A percentile compares a stretch with the other conserved stretches of the same genome.
These are phyloP conservation scores for Tricholoma bakamatsutake DNA, from an alignment of 768 basidiomycete species.

Conservation along the genomic window DNA sequence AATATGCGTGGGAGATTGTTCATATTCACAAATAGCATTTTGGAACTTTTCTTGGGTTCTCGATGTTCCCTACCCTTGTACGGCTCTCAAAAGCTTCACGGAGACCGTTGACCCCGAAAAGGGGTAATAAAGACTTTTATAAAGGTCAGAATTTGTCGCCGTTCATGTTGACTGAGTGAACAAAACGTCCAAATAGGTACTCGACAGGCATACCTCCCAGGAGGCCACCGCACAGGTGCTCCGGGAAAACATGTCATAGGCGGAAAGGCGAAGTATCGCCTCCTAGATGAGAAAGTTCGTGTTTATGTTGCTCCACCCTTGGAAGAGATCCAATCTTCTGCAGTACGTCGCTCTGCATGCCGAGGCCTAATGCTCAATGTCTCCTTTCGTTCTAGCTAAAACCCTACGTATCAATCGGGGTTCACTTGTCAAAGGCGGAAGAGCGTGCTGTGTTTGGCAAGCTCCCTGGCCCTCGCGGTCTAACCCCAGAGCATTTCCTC, in stretches of 20 bases:
- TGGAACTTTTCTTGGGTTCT: background rate
- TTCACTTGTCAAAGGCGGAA: constrained; percentile 32
- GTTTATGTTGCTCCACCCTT: constrained; percentile 79
- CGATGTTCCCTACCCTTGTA: constrained; percentile 66
- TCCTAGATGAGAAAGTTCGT: constrained; percentile 79
- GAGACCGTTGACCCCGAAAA: constrained; percentile 75
- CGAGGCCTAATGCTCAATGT: background rate
- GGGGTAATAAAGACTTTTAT: constrained; percentile 94
- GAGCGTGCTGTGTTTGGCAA: constrained; percentile 32
- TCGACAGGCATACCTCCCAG: constrained; percentile 76
- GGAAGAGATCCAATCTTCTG: constrained; percentile 50
- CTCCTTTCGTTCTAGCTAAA: constrained; percentile 48
- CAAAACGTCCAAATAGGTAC: constrained; percentile 47
- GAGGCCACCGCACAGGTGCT: constrained; percentile 82
- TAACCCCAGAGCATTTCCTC: constrained; percentile 40
- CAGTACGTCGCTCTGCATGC: constrained; percentile 33
- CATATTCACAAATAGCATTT: too few relatives aligned
- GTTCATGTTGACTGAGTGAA: background rate
- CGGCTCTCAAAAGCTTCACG: constrained; percentile 81
- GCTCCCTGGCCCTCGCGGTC: constrained; percentile 31
- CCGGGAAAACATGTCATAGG: constrained; percentile 79
- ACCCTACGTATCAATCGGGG: constrained; percentile 55
- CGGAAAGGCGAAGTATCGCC: constrained; percentile 74
- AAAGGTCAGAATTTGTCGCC: constrained; percentile 58
- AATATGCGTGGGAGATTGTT: background rate